A percentile compares a stretch with the other conserved stretches of the same genome.
Conservation (phyloP, 75 land plant species). For the Chamaecyparis obtusa region DNA sequence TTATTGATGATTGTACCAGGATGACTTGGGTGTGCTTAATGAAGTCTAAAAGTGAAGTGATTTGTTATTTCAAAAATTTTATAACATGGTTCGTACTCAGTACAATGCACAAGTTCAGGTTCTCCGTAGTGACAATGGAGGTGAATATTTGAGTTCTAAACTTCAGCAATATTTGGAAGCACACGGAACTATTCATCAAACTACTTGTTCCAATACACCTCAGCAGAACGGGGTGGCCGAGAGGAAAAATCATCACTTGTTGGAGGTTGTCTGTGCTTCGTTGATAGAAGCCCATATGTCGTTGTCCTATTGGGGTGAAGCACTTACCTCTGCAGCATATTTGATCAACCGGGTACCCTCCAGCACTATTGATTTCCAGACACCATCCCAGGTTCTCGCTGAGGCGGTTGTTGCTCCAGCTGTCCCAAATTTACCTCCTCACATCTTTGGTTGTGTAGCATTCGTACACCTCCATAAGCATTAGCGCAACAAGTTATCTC, state of each 20-base stretch:
- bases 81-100: too few relatives aligned
- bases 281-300: constrained; percentile 14
- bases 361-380: constrained; percentile 13
- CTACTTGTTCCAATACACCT: neutral
- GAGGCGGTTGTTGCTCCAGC: neutral
- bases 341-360: constrained; percentile 23
- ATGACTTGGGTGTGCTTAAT: too few relatives aligned
- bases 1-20: too few relatives aligned
- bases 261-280: constrained; percentile 17
- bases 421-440: neutral
- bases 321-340: constrained; percentile 9
- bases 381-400: constrained; percentile 10
- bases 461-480: too few relatives aligned
- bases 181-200: constrained; percentile 22
- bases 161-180: constrained; percentile 1
- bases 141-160: constrained; percentile 11
- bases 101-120: neutral
- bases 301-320: constrained; percentile 19
- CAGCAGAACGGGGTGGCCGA: constrained; percentile 26
- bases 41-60: too few relatives aligned
- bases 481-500: constrained; percentile 13
- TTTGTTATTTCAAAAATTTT: too few relatives aligned
- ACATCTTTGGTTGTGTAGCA: too few relatives aligned
- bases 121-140: constrained; percentile 24
- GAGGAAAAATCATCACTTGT: constrained; percentile 17